Evolutionary conservation across 83 land plant species (phyloP).

Genomic region (Picea mariana): DNA sequence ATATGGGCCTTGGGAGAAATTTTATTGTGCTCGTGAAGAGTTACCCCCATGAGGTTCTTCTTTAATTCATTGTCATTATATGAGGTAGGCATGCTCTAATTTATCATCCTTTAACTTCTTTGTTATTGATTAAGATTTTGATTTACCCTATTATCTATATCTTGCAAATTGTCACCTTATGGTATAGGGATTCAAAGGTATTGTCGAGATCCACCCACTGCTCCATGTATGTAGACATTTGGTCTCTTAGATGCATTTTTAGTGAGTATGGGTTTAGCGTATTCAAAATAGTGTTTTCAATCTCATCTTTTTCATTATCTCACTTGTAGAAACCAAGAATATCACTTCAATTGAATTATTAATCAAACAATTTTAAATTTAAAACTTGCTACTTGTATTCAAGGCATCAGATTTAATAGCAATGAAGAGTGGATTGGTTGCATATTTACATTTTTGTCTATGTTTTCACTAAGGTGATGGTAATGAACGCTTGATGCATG

Average conservation of each 20-base stretch:
- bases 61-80: too few species aligned
- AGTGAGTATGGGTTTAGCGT: slow-evolving; percentile 33
- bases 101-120: background rate
- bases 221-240: slow-evolving; percentile 89
- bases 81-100: background rate
- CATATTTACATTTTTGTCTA: too few species aligned
- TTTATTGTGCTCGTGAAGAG: slow-evolving; percentile 76
- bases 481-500: too few species aligned
- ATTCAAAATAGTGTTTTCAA: background rate
- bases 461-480: too few species aligned
- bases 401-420: too few species aligned
- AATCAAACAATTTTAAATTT: too few species aligned
- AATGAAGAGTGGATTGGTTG: too few species aligned
- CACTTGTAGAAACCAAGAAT: slow-evolving; percentile 24
- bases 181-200: slow-evolving; percentile 94
- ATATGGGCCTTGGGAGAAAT: slow-evolving; percentile 82
- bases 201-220: slow-evolving; percentile 87
- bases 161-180: slow-evolving; percentile 82
- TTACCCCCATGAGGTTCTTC: slow-evolving; percentile 87
- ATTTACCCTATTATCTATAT: background rate
- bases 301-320: background rate
- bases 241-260: slow-evolving; percentile 98
- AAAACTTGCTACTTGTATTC: too few species aligned
- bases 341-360: too few species aligned
- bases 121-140: background rate